phyloP scores from a whole-genome alignment of 495 filamentous ascomycete species.

The Hyaloscypha bicolor region DNA sequence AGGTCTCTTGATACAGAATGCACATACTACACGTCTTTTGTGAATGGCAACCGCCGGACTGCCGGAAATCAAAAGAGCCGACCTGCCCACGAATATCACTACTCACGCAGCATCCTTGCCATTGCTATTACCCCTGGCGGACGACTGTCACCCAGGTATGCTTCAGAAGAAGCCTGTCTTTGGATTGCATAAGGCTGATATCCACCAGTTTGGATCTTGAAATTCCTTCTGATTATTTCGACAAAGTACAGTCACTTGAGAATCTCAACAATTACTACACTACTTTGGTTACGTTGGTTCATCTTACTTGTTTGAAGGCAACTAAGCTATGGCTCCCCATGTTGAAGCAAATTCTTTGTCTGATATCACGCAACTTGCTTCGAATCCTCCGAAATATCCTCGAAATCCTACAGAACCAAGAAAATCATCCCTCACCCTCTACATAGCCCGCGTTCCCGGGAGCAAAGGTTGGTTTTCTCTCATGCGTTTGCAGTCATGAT shows the following conservation, averaged over 20 bases:
- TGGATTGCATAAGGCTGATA: background rate
- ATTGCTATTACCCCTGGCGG: too few relatives aligned
- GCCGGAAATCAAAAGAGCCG: background rate
- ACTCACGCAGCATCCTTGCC: background rate
- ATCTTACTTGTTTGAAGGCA: background rate
- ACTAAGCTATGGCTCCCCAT: conserved; percentile 22
- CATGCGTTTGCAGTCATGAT: conserved; percentile 14
- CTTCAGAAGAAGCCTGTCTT: background rate
- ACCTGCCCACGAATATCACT: background rate
- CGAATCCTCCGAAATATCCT: conserved; percentile 84
- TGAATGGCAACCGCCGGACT: conserved; percentile 1
- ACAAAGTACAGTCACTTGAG: background rate
- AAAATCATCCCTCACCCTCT: conserved; percentile 73
- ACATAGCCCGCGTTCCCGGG: conserved; percentile 90
- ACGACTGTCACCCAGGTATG: background rate
- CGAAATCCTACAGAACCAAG: conserved; percentile 66
- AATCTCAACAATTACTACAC: background rate
- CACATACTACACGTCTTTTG: background rate
- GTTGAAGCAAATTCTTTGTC: conserved; percentile 85
- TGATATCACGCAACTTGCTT: conserved; percentile 74
- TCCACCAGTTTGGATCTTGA: background rate
- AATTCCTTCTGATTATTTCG: background rate
- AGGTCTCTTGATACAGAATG: background rate
- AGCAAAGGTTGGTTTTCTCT: conserved; percentile 68
- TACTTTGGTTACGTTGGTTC: background rate